Evolutionary conservation across 2,329 filamentous ascomycete genomes (phyloP).

Genomic region (Thermothelomyces thermophilus): DNA sequence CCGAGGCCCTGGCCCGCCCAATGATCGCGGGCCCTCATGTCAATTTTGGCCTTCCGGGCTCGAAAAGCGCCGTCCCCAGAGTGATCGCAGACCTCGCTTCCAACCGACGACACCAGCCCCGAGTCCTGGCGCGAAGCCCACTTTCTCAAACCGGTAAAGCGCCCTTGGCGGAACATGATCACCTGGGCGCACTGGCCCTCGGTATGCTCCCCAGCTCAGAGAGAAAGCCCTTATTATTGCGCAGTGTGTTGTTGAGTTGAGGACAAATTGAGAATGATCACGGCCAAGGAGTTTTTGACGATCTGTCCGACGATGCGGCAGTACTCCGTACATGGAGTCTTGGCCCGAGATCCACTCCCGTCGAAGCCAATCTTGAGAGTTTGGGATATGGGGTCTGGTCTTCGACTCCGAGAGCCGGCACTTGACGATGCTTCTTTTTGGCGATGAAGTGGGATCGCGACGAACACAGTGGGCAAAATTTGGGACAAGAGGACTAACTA

Average conservation of each 20-base stretch:
- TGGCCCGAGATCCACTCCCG: too few relatives aligned
- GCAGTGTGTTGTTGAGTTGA: background rate
- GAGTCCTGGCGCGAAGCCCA: background rate
- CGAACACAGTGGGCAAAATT: background rate
- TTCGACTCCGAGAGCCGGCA: too few relatives aligned
- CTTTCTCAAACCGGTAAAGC: background rate
- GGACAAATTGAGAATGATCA: background rate
- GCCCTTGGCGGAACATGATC: background rate
- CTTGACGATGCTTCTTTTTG: too few relatives aligned
- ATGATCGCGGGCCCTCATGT: too few relatives aligned
- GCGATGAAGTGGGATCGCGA: background rate
- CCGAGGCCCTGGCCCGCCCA: background rate
- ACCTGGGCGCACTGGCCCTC: background rate
- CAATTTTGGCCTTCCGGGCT: too few relatives aligned
- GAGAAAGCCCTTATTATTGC: background rate
- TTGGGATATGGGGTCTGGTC: too few relatives aligned
- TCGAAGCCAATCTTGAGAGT: too few relatives aligned
- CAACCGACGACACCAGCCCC: too few relatives aligned
- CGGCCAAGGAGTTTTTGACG: background rate
- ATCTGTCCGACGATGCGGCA: too few relatives aligned
- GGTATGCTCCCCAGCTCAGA: background rate
- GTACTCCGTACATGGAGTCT: too few relatives aligned
- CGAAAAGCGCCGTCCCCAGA: too few relatives aligned
- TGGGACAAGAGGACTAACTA: background rate
- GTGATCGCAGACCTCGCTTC: too few relatives aligned